A percentile compares a stretch with the other conserved stretches of the same genome.
Conservation (phyloP, 305 asterid species). For the Solanum hybrid region DNA sequence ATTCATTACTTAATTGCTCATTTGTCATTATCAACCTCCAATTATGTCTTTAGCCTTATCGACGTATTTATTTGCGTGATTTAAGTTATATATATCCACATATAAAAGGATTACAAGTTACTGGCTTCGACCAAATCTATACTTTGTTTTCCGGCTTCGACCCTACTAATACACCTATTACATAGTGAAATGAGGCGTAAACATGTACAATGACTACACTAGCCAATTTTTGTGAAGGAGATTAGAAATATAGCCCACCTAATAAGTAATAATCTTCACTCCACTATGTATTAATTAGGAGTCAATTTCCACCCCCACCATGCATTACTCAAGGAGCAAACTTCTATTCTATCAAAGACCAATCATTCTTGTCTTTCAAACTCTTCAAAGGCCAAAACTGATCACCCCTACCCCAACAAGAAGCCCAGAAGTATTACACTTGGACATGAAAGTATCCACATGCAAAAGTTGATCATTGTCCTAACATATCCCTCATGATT, state of each 20-base stretch:
- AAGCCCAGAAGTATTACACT: not conserved
- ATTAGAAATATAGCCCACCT: not conserved
- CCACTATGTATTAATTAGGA: not conserved
- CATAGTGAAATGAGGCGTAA: not conserved
- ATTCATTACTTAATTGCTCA: not conserved
- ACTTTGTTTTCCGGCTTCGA: not conserved
- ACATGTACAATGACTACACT: not conserved
- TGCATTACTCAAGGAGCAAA: not conserved
- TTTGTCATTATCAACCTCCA: not conserved
- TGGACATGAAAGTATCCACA: not conserved
- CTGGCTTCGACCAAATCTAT: not conserved
- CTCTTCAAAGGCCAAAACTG: not conserved
- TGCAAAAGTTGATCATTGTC: not conserved
- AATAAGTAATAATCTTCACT: not conserved
- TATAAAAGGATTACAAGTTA: not conserved
- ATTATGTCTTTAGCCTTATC: not conserved
- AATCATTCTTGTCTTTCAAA: not conserved
- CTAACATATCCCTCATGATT: not conserved
- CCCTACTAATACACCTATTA: not conserved
- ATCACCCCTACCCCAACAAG: not conserved
- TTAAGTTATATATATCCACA: not conserved
- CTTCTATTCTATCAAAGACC: not conserved
- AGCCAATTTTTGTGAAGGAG: not conserved
- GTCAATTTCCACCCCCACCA: not conserved
- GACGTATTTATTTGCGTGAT: not conserved